phyloP scores from a whole-genome alignment of 116 monocot genomes.

The Trichopus zeylanicus region DNA sequence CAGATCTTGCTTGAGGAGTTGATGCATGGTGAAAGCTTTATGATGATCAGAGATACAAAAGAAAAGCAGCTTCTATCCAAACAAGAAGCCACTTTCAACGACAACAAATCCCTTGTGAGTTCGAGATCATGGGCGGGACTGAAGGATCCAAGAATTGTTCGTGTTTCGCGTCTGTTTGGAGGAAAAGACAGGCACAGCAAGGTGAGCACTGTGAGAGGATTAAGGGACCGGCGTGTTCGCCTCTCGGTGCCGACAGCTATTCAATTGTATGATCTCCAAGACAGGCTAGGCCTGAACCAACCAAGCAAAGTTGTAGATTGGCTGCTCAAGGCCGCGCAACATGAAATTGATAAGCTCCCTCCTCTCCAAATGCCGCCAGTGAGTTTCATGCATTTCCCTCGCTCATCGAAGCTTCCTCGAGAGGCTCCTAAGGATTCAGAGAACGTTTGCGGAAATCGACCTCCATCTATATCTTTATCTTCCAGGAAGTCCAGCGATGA shows the following conservation, averaged over 20 bases:
- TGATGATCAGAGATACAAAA: not conserved
- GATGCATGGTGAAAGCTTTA: not conserved
- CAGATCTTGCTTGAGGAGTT: not conserved
- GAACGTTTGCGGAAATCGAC: not conserved
- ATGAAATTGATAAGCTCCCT: slow-evolving; percentile 16
- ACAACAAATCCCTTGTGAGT: not conserved
- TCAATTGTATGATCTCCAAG: slow-evolving; percentile 60
- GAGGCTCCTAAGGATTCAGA: not conserved
- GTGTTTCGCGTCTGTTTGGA: slow-evolving; percentile 40
- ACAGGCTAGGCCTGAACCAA: slow-evolving; percentile 48
- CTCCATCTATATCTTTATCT: not conserved
- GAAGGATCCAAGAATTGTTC: slow-evolving; percentile 26
- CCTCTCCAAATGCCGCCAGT: slow-evolving; percentile 6
- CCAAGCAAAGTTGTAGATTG: slow-evolving; percentile 65
- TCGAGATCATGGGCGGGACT: slow-evolving; percentile 4
- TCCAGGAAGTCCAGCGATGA: not conserved
- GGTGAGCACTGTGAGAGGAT: slow-evolving; percentile 50
- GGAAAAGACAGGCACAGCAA: slow-evolving; percentile 73
- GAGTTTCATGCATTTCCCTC: not conserved
- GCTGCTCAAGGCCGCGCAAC: slow-evolving; percentile 37
- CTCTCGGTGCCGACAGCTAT: slow-evolving; percentile 57
- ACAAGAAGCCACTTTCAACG: slow-evolving; percentile 2
- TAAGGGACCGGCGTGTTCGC: slow-evolving; percentile 49
- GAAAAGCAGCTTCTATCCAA: not conserved
- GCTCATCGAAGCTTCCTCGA: not conserved